Base-by-base conservation (phyloP, 2,329 filamentous ascomycete species). In the Tolypocladium inflatum region DNA sequence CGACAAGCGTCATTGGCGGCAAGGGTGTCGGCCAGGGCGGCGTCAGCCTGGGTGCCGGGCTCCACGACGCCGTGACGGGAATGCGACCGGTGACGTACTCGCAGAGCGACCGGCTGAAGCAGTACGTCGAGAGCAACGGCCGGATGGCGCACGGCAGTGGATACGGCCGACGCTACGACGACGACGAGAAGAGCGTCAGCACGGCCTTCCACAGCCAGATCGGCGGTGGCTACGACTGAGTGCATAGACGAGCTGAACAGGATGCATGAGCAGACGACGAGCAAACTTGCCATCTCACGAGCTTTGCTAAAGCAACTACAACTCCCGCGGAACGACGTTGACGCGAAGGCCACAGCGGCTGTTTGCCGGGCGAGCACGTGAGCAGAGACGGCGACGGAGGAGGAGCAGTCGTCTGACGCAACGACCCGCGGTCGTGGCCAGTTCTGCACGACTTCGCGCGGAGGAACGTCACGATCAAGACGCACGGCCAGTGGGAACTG, bases 151-250 rank as follows among this genome's bases (percentile, higher is more conserved):
- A 79, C 35, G 79, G 82, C 62, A 90, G 86, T 70, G 84, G 87
- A 56, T 90, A 84, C 68, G 86, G 83, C 56, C 88, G 87, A 66
- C 80, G 79, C 56, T 85, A 88, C 61, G 94, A 99, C 65, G 94
- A 99, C 64, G 94, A 97, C 70, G 91, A 94, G 68, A 91, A 94
- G 75, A 97, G 93, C 74, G 85, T 97, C 67, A 96, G 91, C 69
- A 97, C 94, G 56, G 92, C 92, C 54, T 99, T 97, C 76, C 92
- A 93, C 61, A 97, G 91, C 76, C 94, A 97, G 74, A 86, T 97
- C 64, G 91, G 90, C 62, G 78, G 80, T 23, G 78, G 79, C 60
- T 81, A 80, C 63, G 79, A 81, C 68, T 81, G 78, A 81, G 69
- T 56, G 62, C 56, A 52, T 35, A 58, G 42, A 57, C 61, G 60